Conservation (phyloP, 345 rosid species). For the Nephelium lappaceum region DNA sequence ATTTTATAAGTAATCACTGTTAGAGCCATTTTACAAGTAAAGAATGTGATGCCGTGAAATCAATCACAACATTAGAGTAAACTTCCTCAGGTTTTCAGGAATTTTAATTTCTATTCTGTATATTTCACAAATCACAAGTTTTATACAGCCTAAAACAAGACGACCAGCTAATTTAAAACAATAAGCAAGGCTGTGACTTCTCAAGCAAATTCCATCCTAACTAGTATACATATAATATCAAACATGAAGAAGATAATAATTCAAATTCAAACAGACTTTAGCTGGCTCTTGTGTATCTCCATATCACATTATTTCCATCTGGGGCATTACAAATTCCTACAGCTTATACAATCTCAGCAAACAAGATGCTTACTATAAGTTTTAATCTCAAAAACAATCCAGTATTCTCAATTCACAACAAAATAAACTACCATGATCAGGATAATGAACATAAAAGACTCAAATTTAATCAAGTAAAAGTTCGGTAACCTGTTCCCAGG, state of each 20-base stretch:
- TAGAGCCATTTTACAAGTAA: background rate
- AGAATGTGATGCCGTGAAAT: background rate
- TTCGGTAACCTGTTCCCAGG: conserved; percentile 81
- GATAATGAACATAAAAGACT: background rate
- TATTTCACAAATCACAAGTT: background rate
- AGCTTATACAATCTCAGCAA: background rate
- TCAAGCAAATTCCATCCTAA: background rate
- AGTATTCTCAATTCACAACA: background rate
- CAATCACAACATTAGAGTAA: background rate
- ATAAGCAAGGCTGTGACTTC: background rate
- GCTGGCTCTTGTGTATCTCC: background rate
- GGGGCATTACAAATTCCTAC: background rate
- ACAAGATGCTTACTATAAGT: background rate
- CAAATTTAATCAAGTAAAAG: conserved; percentile 18
- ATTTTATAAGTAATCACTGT: too few species aligned
- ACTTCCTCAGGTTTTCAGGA: background rate
- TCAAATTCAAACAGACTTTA: conserved; percentile 6
- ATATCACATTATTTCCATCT: conserved; percentile 1
- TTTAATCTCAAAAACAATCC: background rate
- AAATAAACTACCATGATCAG: background rate
- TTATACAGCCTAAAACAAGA: background rate
- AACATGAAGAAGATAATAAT: background rate
- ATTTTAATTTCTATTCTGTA: background rate
- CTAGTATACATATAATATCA: background rate
- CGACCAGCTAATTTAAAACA: background rate